Base-by-base conservation (phyloP, 345 rosid species). In the Bretschneidera sinensis region DNA sequence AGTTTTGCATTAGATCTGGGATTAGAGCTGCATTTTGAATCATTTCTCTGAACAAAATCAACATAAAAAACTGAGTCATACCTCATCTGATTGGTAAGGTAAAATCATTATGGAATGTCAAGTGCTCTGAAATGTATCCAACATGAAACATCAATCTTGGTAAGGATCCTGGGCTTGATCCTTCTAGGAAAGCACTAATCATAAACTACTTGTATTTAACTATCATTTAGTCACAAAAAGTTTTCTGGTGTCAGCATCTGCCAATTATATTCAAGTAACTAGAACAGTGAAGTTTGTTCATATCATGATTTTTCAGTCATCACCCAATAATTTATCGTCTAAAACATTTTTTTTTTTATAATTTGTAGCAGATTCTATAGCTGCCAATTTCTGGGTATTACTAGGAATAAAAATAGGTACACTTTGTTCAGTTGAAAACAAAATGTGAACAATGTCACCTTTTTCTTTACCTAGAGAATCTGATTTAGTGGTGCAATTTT, bases 391-490 rank as follows among this genome's bases (percentile, higher is more conserved):
- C 45, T 39, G 45, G 45, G 45, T 14, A 39, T 39, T 71, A 19
- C 55, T 24, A 50, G 48, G 58, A 66, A 39, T 16, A 51, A 65
- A 65, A 68, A 65, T 62, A 57, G 63, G 48, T 51, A n/a, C 73
- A 47, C 66, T 66, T 45, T 45, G 51, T 22, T 31, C 33, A 49
- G 58, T 54, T 57, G 51, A 65, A 53, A 18, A 18, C 31, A 60
- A 65, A n/a, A n/a, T n/a, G n/a, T n/a, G n/a, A n/a, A n/a, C n/a
- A 21, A 63, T 51, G 59, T 28, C n/a, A n/a, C n/a, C n/a, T n/a
- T n/a, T n/a, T n/a, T n/a, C n/a, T n/a, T n/a, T n/a, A n/a, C 15
- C 15, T 19, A 65, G 67, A 76, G 85, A 77, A 79, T 79, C 69
- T 73, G 73, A 73, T n/a, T 68, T 77, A 74, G 84, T 71, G 74